phyloP scores from a whole-genome alignment of 2,329 filamentous ascomycete species.

The Botrytis elliptica region DNA sequence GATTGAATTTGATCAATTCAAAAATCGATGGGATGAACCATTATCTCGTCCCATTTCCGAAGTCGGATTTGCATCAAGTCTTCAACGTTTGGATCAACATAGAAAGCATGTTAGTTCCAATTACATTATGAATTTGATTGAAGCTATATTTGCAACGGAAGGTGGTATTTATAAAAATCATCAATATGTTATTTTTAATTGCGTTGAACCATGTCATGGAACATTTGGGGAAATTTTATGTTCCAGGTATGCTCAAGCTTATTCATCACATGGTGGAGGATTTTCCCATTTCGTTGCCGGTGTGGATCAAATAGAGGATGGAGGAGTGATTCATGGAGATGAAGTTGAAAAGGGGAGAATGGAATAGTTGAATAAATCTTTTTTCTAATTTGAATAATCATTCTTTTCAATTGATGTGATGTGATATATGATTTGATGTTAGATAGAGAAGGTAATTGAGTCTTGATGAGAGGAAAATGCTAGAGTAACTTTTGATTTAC shows the following conservation, averaged over 20 bases:
- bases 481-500: no score
- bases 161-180: neutral
- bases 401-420: no score
- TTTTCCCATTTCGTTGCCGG: neutral
- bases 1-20: neutral
- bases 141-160: neutral
- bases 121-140: conserved; percentile 6
- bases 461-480: no score
- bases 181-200: neutral
- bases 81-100: neutral
- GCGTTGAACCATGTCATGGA: neutral
- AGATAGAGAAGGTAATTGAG: no score
- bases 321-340: no score
- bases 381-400: no score
- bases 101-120: neutral
- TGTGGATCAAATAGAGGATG: no score
- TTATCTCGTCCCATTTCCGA: neutral
- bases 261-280: neutral
- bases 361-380: no score
- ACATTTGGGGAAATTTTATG: conserved; percentile 8
- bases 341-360: no score
- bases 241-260: conserved; percentile 4
- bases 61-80: neutral
- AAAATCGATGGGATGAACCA: neutral
- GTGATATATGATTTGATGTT: no score